Conservation (phyloP, 2,329 filamentous ascomycete species). For the Cercospora sojina region DNA sequence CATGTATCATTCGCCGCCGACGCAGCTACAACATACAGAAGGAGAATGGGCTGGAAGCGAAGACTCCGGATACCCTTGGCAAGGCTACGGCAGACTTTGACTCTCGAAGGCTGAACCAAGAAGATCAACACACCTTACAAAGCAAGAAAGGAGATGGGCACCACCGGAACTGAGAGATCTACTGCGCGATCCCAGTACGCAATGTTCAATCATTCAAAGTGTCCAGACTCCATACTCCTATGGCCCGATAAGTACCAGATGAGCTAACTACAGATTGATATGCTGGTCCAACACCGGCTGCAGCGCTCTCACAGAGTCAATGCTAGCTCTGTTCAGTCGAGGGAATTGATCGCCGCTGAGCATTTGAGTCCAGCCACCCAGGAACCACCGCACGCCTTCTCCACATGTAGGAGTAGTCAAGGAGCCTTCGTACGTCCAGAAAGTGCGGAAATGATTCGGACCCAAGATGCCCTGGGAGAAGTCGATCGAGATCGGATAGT, state of each 20-base stretch:
- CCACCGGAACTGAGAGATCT: neutral
- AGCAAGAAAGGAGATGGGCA: neutral
- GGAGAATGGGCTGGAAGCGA: neutral
- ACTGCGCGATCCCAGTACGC: neutral
- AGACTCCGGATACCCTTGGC: neutral
- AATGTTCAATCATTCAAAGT: neutral
- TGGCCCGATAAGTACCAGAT: neutral
- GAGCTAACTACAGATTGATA: neutral
- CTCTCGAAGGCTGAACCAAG: neutral
- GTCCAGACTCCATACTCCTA: neutral
- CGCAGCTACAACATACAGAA: neutral
- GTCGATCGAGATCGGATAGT: neutral
- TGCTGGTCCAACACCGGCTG: conserved; percentile 2
- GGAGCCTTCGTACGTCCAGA: neutral
- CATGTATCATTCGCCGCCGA: neutral
- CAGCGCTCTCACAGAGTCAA: neutral
- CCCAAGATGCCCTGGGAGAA: neutral
- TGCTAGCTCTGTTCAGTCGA: neutral
- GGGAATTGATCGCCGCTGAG: conserved; percentile 1
- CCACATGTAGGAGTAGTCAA: neutral
- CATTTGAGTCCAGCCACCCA: neutral
- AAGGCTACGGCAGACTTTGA: neutral
- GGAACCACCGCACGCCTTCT: neutral
- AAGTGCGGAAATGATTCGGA: neutral
- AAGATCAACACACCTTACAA: neutral